Conservation (phyloP, 1,284 basidiomycete genomes). For the Ganoderma lucidum region DNA sequence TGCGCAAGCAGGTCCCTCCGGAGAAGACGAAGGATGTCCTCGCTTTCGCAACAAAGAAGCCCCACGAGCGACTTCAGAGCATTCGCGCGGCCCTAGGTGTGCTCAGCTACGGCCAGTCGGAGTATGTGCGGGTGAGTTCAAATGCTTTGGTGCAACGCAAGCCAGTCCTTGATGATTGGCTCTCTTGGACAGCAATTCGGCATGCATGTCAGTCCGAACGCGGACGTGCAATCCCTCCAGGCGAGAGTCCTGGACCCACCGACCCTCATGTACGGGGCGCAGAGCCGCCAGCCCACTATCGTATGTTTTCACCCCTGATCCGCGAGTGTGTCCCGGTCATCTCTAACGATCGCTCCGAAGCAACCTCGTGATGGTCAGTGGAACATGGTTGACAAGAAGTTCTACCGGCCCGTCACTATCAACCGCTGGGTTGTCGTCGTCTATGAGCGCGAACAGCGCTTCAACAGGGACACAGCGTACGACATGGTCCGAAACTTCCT, state of each 20-base stretch:
- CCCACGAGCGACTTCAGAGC: constrained; percentile 64
- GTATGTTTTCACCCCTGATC: constrained; percentile 46
- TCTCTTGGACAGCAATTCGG: constrained; percentile 55
- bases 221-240: constrained; percentile 57
- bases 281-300: constrained; percentile 58
- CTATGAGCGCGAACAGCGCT: constrained; percentile 66
- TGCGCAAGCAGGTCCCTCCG: constrained; percentile 75
- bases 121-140: constrained; percentile 63
- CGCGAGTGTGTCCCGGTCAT: neutral
- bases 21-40: constrained; percentile 73
- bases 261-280: constrained; percentile 64
- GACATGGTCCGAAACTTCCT: constrained; percentile 61
- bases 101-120: constrained; percentile 73
- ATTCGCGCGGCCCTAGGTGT: constrained; percentile 66
- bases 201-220: constrained; percentile 58
- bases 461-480: constrained; percentile 50
- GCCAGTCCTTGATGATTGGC: neutral
- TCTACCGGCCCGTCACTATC: constrained; percentile 60
- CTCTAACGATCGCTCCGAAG: constrained; percentile 42
- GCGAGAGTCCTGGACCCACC: constrained; percentile 72
- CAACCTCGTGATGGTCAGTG: constrained; percentile 68
- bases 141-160: neutral
- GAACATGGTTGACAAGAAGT: constrained; percentile 79
- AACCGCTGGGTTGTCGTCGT: constrained; percentile 66
- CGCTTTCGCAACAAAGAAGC: constrained; percentile 75